Evolutionary conservation across 176 grass and related monocot genomes (phyloP), one percentile per base, ranked within the genome.

Genomic region (Leersia perrieri): DNA sequence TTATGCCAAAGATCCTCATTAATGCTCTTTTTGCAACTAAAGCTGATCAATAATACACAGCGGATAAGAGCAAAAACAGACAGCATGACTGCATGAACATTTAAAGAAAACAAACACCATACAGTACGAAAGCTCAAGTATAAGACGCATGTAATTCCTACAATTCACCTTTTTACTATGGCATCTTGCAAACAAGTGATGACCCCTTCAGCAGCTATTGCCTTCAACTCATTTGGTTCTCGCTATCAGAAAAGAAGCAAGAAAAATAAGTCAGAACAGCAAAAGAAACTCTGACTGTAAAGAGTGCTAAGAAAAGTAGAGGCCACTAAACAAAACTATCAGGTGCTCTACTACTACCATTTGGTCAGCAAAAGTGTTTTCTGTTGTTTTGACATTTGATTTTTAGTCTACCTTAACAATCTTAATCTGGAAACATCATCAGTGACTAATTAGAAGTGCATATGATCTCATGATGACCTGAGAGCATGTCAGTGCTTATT

Each of bases 171-270:
- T n/a, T n/a, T n/a, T n/a, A n/a, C 90, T 75, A 98, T 93, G 78
- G 78, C 83, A 69, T 95, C 95, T 83, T 98, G 95, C 38, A 98
- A 76, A 80, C 92, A 98, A 84, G 90, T 94, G 28, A 98, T 73
- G 70, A 98, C 67, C 60, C 92, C 95, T 95, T 98, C 92, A 79
- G 88, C 82, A 85, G 95, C 92, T 77, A 98, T 84, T 70, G 72
- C 74, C 74, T 86, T 93, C 60, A 98, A 63, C 74, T 95, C 85
- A 92, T 66, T 89, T 87, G 83, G 75, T 61, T 91, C 90, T 91
- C 90, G 95, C 95, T 98, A 80, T 84, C 68, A 78, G 18, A 70
- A 78, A 74, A 36, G 28, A 75, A 85, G 7, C 0, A 16, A 78
- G 32, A 26, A 0, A 84, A 88, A 42, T 66, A 66, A 70, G 51